A percentile compares a stretch with the other conserved stretches of the same genome.
phyloP scores from a whole-genome alignment of 352 stramenopile genomes.

The Globisporangium irregulare region DNA sequence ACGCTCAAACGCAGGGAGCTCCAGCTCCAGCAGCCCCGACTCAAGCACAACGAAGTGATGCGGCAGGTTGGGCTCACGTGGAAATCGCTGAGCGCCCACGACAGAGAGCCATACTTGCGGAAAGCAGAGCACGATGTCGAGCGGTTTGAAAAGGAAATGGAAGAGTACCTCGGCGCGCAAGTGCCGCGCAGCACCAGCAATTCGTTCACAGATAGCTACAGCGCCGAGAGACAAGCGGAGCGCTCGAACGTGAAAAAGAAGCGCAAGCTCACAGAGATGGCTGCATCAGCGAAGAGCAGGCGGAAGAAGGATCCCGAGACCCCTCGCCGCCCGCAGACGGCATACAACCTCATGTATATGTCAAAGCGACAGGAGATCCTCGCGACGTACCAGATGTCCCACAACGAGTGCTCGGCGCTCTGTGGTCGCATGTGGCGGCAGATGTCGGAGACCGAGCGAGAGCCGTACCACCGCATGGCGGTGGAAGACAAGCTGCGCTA shows the following conservation, averaged over 20 bases:
- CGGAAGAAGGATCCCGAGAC: slow-evolving; percentile 24
- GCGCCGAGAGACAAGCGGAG: slow-evolving; percentile 4
- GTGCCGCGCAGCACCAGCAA: slow-evolving; percentile 5
- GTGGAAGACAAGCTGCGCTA: slow-evolving; percentile 51
- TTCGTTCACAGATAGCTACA: slow-evolving; percentile 3
- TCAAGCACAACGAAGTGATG: slow-evolving; percentile 49
- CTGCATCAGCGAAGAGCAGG: slow-evolving; percentile 2
- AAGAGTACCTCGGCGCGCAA: slow-evolving; percentile 21
- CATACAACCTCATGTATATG: slow-evolving; percentile 69
- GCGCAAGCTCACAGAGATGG: slow-evolving; percentile 3
- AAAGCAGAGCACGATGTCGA: slow-evolving; percentile 42
- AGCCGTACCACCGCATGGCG: slow-evolving; percentile 57
- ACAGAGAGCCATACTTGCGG: slow-evolving; percentile 30
- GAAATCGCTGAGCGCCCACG: slow-evolving; percentile 33
- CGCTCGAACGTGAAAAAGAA: slow-evolving; percentile 16
- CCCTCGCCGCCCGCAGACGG: slow-evolving; percentile 39
- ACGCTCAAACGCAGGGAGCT: slow-evolving; percentile 35
- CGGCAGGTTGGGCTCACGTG: slow-evolving; percentile 38
- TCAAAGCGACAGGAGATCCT: slow-evolving; percentile 51
- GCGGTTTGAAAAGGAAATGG: slow-evolving; percentile 54
- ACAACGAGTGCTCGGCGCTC: slow-evolving; percentile 62
- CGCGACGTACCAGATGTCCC: slow-evolving; percentile 51
- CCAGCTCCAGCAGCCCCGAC: slow-evolving; percentile 21
- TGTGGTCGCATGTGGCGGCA: slow-evolving; percentile 59
- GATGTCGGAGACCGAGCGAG: slow-evolving; percentile 45